Conservation (phyloP, 2,329 filamentous ascomycete genomes). For the Colletotrichum paranaense region DNA sequence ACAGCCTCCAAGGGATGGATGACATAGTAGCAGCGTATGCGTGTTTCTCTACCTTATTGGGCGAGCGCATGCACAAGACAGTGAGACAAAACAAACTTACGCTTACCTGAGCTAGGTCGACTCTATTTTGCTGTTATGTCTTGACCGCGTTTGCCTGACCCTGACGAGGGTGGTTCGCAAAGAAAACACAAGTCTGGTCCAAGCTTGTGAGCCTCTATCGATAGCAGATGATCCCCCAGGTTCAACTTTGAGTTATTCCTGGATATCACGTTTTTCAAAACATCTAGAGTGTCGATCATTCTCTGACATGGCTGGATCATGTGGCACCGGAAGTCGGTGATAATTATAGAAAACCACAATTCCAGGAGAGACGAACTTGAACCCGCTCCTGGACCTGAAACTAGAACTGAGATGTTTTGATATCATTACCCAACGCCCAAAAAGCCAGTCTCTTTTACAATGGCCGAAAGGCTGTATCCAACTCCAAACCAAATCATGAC, state of each 20-base stretch:
- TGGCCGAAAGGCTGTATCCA: neutral
- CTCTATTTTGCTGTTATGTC: neutral
- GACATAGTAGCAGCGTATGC: neutral
- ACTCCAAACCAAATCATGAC: slow-evolving; percentile 1
- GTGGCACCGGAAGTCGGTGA: neutral
- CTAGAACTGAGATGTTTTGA: neutral
- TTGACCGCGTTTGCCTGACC: neutral
- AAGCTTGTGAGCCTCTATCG: neutral
- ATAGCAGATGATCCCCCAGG: neutral
- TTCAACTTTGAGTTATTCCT: neutral
- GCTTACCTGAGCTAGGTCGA: no score
- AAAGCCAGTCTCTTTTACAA: neutral
- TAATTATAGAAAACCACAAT: neutral
- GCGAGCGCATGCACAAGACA: neutral
- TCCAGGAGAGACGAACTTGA: neutral
- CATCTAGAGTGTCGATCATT: neutral
- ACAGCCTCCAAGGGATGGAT: neutral
- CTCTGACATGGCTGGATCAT: neutral
- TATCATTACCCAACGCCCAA: neutral
- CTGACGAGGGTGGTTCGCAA: neutral
- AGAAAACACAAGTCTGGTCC: neutral
- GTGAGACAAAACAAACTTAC: neutral
- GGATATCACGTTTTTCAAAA: no score
- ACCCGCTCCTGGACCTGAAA: neutral
- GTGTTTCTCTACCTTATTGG: neutral